These are phyloP conservation scores for Sugiyamaella neomexicana DNA, from an alignment of 1,139 yeast species.

Conservation along the genomic window DNA sequence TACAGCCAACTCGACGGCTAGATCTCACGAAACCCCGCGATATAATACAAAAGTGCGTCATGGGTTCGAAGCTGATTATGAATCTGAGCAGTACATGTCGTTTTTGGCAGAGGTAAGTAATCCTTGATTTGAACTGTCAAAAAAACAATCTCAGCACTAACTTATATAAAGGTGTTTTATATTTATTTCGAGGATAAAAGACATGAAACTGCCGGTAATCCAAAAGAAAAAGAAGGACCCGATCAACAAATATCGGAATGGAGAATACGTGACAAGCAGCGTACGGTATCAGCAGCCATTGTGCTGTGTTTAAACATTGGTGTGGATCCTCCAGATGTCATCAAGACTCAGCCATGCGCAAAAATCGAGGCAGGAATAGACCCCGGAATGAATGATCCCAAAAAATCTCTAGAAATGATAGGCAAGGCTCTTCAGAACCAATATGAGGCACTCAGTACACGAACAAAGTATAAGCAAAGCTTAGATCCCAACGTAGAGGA, in stretches of 20 bases:
- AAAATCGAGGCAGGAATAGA: slow-evolving; percentile 92
- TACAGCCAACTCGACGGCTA: neutral
- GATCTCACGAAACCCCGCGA: slow-evolving; percentile 5
- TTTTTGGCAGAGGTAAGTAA: slow-evolving; percentile 53
- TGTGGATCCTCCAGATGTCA: slow-evolving; percentile 95
- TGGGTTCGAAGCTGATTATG: slow-evolving; percentile 73
- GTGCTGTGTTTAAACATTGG: slow-evolving; percentile 89
- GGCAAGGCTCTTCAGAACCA: slow-evolving; percentile 87
- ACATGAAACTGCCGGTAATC: slow-evolving; percentile 87
- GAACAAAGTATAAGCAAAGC: slow-evolving; percentile 88
- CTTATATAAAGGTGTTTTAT: slow-evolving; percentile 56
- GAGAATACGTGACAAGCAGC: slow-evolving; percentile 90
- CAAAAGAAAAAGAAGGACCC: slow-evolving; percentile 51
- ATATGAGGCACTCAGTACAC: slow-evolving; percentile 81
- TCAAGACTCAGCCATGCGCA: slow-evolving; percentile 93
- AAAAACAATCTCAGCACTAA: neutral
- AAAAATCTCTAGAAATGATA: slow-evolving; percentile 87
- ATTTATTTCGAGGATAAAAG: slow-evolving; percentile 87
- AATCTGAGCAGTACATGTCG: slow-evolving; percentile 61
- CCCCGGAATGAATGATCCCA: slow-evolving; percentile 83
- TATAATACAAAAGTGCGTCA: slow-evolving; percentile 50
- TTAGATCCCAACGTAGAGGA: slow-evolving; percentile 96
- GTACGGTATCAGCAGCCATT: slow-evolving; percentile 92
- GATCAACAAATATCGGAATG: slow-evolving; percentile 68
- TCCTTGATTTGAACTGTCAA: neutral